Base-by-base conservation (phyloP, 2,329 filamentous ascomycete genomes). In the Xylogone sp. region DNA sequence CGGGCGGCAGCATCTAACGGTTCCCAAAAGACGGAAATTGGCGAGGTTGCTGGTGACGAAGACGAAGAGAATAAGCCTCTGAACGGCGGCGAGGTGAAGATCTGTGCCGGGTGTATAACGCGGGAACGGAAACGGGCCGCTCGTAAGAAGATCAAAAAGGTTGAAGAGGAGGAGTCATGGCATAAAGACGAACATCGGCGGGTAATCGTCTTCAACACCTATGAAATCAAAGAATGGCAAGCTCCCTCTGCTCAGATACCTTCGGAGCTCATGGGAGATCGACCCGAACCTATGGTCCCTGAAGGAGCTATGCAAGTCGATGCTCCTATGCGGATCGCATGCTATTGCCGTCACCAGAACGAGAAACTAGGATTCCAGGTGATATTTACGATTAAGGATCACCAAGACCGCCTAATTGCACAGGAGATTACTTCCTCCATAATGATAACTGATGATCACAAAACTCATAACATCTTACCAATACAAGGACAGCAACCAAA, bases 401-500 rank as follows among this genome's bases (percentile, higher is more conserved):
- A 82, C 64, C 74, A 83, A 56, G 88, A 86, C 61, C 83, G 84
- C 43, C 74, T 96, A 27, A 74, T 97, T 43, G 88, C 90, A 6
- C 93, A 99, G 70, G 83, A 85, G 48, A 86, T 96, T 58, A 90
- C 90, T 19, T 84, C 87, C 50, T 88, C 90, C 0, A 96, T 97
- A 58, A 93, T 97, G 81, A 97, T 97, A 57, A 97, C 94, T 1
- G 93, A 99, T 66, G 93, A 99, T 64, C 93, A 97, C 74, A 97
- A 97, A 73, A 96, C 90, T 7, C 87, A 90, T 61, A 68, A 71
- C 52, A 68, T 76, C 47, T 70, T 75, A 47, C 48, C 65, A 44
- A 56, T 65, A 42, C 54, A 61, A 20, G 60, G 63, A 21, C 61
- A 59, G 56, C 62, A 60, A 34, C 57, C 68, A 62, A 51, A 53